phyloP scores from a whole-genome alignment of 257 asterid genomes.

The Cinchona pubescens region DNA sequence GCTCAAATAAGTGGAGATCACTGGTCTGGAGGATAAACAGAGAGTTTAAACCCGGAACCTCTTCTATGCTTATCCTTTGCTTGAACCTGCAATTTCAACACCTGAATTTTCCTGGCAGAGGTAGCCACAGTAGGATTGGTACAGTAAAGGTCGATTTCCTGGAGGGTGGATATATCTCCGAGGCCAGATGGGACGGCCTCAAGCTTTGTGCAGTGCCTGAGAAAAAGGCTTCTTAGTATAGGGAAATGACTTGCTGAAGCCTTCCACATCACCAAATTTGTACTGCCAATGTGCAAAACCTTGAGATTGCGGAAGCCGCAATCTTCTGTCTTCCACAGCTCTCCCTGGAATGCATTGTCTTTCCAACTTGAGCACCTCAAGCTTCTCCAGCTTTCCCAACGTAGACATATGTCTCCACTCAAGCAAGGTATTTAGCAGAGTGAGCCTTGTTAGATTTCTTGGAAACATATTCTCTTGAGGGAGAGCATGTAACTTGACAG shows the following conservation, averaged over 20 bases:
- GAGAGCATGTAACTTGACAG: too few relatives aligned
- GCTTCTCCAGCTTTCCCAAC: conserved; percentile 15
- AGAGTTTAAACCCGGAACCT: too few relatives aligned
- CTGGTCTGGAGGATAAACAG: too few relatives aligned
- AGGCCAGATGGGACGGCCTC: conserved; percentile 25
- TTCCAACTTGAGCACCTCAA: conserved; percentile 33
- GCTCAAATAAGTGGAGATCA: too few relatives aligned
- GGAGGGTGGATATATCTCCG: conserved; percentile 28
- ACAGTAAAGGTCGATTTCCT: conserved; percentile 19
- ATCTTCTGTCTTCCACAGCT: conserved; percentile 22
- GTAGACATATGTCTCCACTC: conserved; percentile 23
- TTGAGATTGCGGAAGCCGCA: conserved; percentile 26
- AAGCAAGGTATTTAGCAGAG: too few relatives aligned
- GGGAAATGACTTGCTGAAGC: conserved; percentile 30
- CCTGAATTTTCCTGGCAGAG: conserved; percentile 28
- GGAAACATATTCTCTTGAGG: too few relatives aligned
- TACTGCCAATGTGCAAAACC: conserved; percentile 24
- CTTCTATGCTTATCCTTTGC: too few relatives aligned
- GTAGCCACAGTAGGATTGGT: conserved; percentile 23
- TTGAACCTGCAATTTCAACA: not conserved
- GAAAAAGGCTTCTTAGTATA: conserved; percentile 21
- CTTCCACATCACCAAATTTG: conserved; percentile 25
- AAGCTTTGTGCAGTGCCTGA: conserved; percentile 24
- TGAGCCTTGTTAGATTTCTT: too few relatives aligned
- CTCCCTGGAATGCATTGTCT: conserved; percentile 26